Percentiles rank a stretch among this genome's conserved stretches.
Conservation (phyloP, 768 basidiomycete species). For the Russula dissimulans region DNA sequence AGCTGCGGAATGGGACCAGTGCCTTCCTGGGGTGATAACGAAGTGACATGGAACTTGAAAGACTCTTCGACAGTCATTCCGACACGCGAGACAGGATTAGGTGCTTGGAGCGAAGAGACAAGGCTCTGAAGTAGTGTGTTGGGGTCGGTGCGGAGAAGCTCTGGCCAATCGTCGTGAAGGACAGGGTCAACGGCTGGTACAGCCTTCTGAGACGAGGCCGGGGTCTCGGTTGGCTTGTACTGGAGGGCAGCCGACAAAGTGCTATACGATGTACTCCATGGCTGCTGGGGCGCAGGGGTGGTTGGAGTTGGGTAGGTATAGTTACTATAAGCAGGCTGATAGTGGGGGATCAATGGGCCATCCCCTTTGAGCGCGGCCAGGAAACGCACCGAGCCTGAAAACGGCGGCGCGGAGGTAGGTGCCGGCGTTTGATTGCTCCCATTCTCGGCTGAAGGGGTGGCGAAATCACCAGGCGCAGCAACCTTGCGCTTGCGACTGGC, state of each 20-base stretch:
- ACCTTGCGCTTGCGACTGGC: constrained; percentile 17
- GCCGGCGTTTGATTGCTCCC: not conserved
- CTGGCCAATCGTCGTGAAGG: constrained; percentile 56
- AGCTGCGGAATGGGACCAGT: constrained; percentile 52
- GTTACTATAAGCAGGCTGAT: constrained; percentile 7
- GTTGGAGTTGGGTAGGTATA: constrained; percentile 15
- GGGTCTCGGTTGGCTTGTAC: constrained; percentile 14
- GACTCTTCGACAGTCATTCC: constrained; percentile 67
- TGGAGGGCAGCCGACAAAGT: constrained; percentile 19
- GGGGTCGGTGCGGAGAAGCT: constrained; percentile 46
- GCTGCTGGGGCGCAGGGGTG: constrained; percentile 8
- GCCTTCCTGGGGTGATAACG: constrained; percentile 42
- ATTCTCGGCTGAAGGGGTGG: constrained; percentile 9
- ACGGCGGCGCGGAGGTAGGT: constrained; percentile 13
- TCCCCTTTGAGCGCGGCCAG: not conserved
- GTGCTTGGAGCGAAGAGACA: constrained; percentile 48
- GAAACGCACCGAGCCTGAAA: constrained; percentile 14
- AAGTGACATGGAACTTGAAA: constrained; percentile 66
- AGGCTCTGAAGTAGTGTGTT: constrained; percentile 49
- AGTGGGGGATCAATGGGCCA: not conserved
- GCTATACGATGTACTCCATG: constrained; percentile 17
- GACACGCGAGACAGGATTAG: constrained; percentile 50
- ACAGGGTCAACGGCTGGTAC: constrained; percentile 21
- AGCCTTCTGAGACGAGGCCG: not conserved
- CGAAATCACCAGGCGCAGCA: constrained; percentile 27